Conservation (phyloP, 106 monocot genomes). For the Dendrobium officinale region DNA sequence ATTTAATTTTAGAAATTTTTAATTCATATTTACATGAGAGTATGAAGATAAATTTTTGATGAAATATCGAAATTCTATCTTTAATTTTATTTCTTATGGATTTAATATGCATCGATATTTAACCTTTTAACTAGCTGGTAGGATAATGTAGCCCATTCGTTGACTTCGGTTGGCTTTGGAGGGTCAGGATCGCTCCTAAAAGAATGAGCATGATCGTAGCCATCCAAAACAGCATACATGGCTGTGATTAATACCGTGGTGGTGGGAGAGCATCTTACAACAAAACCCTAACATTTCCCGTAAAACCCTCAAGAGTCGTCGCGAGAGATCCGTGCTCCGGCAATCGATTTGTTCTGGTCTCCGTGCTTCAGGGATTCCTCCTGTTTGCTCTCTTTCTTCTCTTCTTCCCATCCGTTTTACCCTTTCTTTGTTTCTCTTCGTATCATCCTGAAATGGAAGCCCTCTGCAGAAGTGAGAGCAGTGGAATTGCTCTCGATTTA, state of each 20-base stretch:
- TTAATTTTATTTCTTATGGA: no score
- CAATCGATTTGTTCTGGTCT: background rate
- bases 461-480: background rate
- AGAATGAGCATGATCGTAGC: background rate
- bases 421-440: background rate
- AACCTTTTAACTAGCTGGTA: no score
- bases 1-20: no score
- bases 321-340: background rate
- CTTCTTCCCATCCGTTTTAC: background rate
- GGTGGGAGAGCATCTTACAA: background rate
- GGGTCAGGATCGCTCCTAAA: background rate
- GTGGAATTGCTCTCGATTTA: background rate
- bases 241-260: background rate
- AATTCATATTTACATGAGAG: no score
- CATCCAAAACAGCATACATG: background rate
- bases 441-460: background rate
- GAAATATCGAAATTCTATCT: no score
- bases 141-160: no score
- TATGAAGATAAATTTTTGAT: no score
- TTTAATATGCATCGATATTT: no score
- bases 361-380: background rate
- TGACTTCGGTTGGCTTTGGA: background rate
- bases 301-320: slow-evolving; percentile 2
- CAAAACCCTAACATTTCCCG: slow-evolving; percentile 7
- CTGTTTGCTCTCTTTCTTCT: background rate